Base-by-base conservation (phyloP, 352 stramenopile genomes). In the Thalassiosira livingstoniorum region DNA sequence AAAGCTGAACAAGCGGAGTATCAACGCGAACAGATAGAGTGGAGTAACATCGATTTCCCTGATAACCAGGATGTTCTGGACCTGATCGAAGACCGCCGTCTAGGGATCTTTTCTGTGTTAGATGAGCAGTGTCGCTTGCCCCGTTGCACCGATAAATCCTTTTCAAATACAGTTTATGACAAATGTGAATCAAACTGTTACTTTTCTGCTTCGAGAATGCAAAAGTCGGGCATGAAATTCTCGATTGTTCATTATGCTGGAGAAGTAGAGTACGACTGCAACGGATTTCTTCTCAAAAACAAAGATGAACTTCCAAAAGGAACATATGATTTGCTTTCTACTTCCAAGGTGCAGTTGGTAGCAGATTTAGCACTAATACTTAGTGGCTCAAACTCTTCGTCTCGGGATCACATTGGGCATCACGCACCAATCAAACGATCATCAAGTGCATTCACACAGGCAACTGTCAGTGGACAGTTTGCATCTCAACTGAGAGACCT, bases 271-370 rank as follows among this genome's bases (percentile, higher is more conserved):
- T 99, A 99, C 87, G 96, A 94, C 72, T 95, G 95, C 21, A 89
- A 88, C 31, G 96, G 96, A 66, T 99, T 99, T 80, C 95, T 99
- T 43, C 94, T 98, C 79, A 99, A 99, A 88, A 99, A 99, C 90
- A 98, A 98, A 76, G 97, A 99, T 84, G 97, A 96, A 62, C 95
- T 99, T 37, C 87, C 86, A 1, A 91, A 91, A 47, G 83, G 91
- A 45, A 82, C 85, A 0, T 88, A 81, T 54, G 90, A 94, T 15
- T 62, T 94, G 31, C 78, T 92, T 58, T 23, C 67, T 54, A 85
- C 80, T 4, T 92, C 87, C 29, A 86, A 58, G 25, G 69, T 82
- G 27, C 54, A 61, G 34, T 90, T 93, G 21, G 37, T 92, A 13
- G 62, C 78, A 32, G 67, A 80, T 31, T 76, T 94, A 39, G 86